Evolutionary conservation across 192 early-diverging fungal genomes (phyloP).

Genomic region (Gonapodya sp.): DNA sequence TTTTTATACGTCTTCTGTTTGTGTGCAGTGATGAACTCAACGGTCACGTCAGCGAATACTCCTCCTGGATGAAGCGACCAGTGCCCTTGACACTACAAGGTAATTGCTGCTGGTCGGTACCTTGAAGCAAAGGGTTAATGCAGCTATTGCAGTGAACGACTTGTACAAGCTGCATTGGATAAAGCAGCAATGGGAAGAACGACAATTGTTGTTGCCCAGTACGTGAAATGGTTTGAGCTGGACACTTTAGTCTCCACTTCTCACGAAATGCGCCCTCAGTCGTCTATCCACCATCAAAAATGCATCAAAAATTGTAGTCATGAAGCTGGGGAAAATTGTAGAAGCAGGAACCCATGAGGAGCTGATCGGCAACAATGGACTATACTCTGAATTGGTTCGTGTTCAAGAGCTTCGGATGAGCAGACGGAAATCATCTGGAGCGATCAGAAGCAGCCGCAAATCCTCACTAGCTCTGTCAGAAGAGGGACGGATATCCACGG

Average conservation of each 20-base stretch:
- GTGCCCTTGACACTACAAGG: conserved; percentile 64
- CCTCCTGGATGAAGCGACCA: conserved; percentile 82
- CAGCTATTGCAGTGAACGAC: conserved; percentile 43
- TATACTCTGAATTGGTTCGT: conserved; percentile 41
- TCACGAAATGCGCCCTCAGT: conserved; percentile 24
- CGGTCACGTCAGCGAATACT: conserved; percentile 40
- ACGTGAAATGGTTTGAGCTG: neutral
- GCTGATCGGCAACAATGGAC: conserved; percentile 44
- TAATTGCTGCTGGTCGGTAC: neutral
- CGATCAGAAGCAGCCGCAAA: conserved; percentile 11
- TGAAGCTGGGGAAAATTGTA: conserved; percentile 56
- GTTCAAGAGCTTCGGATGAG: conserved; percentile 51
- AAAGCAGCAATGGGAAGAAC: conserved; percentile 63
- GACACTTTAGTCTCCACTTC: neutral
- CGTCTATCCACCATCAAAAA: conserved; percentile 81
- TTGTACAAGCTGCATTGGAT: conserved; percentile 79
- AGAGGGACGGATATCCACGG: neutral
- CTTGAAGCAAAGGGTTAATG: neutral
- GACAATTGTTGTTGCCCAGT: conserved; percentile 80
- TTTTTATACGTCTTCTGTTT: too few species aligned
- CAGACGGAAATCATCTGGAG: conserved; percentile 17
- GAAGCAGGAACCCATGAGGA: conserved; percentile 63
- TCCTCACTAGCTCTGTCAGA: conserved; percentile 8
- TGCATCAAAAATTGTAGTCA: conserved; percentile 77
- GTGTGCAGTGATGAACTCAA: neutral